phyloP scores from a whole-genome alignment of 2,329 filamentous ascomycete genomes.

The Fusarium fracticaudum region DNA sequence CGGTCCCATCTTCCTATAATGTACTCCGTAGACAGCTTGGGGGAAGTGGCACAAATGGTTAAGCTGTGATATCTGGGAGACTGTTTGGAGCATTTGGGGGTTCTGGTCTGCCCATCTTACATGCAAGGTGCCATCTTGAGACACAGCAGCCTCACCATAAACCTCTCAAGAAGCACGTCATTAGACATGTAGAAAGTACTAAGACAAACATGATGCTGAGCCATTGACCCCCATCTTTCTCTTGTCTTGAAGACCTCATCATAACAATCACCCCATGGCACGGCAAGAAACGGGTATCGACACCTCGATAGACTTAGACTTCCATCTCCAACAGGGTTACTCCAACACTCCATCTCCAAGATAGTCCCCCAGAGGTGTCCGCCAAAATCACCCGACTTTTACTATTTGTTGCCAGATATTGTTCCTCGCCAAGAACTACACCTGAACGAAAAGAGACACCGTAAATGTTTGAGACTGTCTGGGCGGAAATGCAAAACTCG shows the following conservation, averaged over 20 bases:
- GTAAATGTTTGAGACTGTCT: not conserved
- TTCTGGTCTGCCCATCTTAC: not conserved
- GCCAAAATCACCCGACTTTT: constrained; percentile 15
- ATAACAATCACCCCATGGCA: not conserved
- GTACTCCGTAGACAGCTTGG: not conserved
- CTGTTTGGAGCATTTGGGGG: constrained; percentile 16
- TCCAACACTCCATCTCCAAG: not conserved
- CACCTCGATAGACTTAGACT: constrained; percentile 3
- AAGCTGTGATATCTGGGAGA: not conserved
- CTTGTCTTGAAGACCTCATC: not conserved
- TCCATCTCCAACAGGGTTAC: not conserved
- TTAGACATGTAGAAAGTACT: not conserved
- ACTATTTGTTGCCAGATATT: constrained; percentile 24
- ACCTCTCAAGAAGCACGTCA: not conserved
- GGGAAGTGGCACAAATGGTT: not conserved
- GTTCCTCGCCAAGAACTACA: constrained; percentile 4
- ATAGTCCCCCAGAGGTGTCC: constrained; percentile 6
- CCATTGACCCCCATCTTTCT: not conserved
- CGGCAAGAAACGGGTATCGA: constrained; percentile 22
- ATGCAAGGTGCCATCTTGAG: not conserved
- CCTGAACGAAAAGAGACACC: not conserved
- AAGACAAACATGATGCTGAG: not conserved
- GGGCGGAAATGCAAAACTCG: constrained; percentile 26
- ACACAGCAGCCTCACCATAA: not conserved
- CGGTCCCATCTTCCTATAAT: not conserved